These are phyloP conservation scores for Fimicolochytrium jonesii DNA, from an alignment of 192 early-diverging fungal genomes.

Conservation along the genomic window DNA sequence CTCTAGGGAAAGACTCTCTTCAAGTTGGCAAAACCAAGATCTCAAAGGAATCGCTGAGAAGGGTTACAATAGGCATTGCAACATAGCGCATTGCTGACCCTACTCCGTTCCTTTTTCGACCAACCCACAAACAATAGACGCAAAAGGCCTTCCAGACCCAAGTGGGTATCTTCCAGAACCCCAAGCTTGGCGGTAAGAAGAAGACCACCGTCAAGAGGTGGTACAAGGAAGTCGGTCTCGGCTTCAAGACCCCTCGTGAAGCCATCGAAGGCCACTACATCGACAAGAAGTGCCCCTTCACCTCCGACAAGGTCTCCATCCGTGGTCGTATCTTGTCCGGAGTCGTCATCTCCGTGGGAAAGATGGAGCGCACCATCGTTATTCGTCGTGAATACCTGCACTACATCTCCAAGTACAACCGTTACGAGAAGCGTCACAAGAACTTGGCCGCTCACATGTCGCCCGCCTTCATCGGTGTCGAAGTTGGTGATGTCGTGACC, in stretches of 20 bases:
- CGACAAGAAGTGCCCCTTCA: slow-evolving; percentile 99
- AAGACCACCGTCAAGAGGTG: slow-evolving; percentile 79
- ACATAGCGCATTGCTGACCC: too few relatives aligned
- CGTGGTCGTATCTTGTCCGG: slow-evolving; percentile 97
- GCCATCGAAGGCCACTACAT: slow-evolving; percentile 97
- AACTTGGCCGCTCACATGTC: slow-evolving; percentile 96
- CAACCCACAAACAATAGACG: slow-evolving; percentile 60
- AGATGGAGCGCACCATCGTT: slow-evolving; percentile 99
- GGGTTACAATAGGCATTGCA: too few relatives aligned
- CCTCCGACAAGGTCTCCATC: slow-evolving; percentile 86
- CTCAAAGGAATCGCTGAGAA: too few relatives aligned
- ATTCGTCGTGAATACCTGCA: slow-evolving; percentile 99
- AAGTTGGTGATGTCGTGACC: slow-evolving; percentile 86
- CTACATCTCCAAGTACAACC: slow-evolving; percentile 99
- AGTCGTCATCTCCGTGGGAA: slow-evolving; percentile 80
- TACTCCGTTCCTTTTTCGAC: not conserved
- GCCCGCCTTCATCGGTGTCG: slow-evolving; percentile 90
- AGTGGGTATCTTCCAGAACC: slow-evolving; percentile 89
- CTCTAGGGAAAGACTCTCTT: too few relatives aligned
- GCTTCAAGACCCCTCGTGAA: slow-evolving; percentile 98
- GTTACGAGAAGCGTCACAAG: slow-evolving; percentile 99
- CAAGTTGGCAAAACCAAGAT: too few relatives aligned
- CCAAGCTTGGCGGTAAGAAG: slow-evolving; percentile 68
- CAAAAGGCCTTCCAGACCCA: slow-evolving; percentile 99
- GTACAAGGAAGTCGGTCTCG: slow-evolving; percentile 98